Percentiles rank a stretch among this genome's conserved stretches.
Conservation (phyloP, 345 rosid species). For the Trapa incisa region DNA sequence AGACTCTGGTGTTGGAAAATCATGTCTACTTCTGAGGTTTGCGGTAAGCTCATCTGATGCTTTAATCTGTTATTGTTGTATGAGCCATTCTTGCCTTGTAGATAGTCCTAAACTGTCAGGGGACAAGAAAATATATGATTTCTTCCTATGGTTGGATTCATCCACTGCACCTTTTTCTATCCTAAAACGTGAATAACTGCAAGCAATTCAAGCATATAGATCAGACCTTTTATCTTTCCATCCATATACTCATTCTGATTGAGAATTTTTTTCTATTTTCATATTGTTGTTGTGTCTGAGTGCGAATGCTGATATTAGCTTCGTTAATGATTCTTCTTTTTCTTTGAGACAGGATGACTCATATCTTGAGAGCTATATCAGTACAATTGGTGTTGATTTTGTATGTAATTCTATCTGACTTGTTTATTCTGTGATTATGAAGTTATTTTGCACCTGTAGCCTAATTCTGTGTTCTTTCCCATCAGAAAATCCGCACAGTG, state of each 20-base stretch:
- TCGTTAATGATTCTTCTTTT: neutral
- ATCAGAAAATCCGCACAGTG: slow-evolving; percentile 76
- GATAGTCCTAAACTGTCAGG: neutral
- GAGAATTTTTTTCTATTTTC: neutral
- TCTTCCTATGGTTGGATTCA: neutral
- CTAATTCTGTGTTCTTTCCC: neutral
- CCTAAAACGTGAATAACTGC: neutral
- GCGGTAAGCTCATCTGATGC: slow-evolving; percentile 17
- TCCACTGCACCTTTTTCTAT: neutral
- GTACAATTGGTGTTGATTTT: slow-evolving; percentile 90
- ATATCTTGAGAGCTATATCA: slow-evolving; percentile 81
- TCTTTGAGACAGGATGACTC: slow-evolving; percentile 61
- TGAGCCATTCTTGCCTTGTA: neutral
- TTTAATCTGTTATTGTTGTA: neutral
- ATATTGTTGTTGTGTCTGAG: neutral
- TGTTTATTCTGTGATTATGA: neutral
- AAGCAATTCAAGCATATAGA: neutral
- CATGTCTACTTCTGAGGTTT: slow-evolving; percentile 42
- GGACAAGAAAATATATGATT: neutral
- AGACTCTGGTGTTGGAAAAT: slow-evolving; percentile 50
- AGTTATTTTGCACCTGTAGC: neutral
- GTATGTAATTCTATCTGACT: slow-evolving; percentile 28
- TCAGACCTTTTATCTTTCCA: neutral
- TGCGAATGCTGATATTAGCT: neutral
- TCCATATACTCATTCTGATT: slow-evolving; percentile 6